Percentiles rank a stretch among this genome's conserved stretches.
Evolutionary conservation across 331 rosid genomes (phyloP).

Genomic region (Stylosanthes scabra): DNA sequence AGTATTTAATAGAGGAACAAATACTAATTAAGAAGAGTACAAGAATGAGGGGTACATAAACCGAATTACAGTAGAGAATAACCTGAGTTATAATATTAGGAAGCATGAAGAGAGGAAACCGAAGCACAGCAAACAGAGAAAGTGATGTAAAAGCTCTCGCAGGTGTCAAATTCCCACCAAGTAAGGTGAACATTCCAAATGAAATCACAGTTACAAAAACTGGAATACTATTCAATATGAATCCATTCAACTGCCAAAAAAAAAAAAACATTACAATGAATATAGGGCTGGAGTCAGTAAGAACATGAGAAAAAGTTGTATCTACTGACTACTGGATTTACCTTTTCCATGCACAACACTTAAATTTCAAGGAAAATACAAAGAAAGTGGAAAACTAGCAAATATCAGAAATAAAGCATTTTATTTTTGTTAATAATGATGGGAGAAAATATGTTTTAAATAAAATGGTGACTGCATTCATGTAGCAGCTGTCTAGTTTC

Average conservation of each 20-base stretch:
- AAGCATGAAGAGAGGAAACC: conserved; percentile 98
- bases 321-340: conserved; percentile 3
- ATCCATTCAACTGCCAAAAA: conserved; percentile 75
- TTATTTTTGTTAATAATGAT: neutral
- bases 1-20: neutral
- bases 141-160: conserved; percentile 96
- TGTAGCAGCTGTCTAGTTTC: conserved; percentile 10
- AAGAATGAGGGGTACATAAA: neutral
- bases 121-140: conserved; percentile 94
- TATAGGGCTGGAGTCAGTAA: conserved; percentile 28
- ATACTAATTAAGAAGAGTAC: neutral
- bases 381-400: conserved; percentile 7
- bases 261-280: conserved; percentile 12
- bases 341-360: neutral
- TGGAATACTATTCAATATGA: conserved; percentile 88
- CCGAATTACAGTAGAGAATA: conserved; percentile 13
- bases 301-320: neutral
- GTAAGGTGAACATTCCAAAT: conserved; percentile 91
- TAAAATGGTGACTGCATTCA: conserved; percentile 1
- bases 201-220: conserved; percentile 94
- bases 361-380: conserved; percentile 7
- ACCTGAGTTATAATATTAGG: conserved; percentile 98
- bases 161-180: conserved; percentile 95
- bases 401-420: neutral
- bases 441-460: conserved; percentile 15